Evolutionary conservation across 164 flowering plant genomes (phyloP).

Genomic region (Vitis cinerea): DNA sequence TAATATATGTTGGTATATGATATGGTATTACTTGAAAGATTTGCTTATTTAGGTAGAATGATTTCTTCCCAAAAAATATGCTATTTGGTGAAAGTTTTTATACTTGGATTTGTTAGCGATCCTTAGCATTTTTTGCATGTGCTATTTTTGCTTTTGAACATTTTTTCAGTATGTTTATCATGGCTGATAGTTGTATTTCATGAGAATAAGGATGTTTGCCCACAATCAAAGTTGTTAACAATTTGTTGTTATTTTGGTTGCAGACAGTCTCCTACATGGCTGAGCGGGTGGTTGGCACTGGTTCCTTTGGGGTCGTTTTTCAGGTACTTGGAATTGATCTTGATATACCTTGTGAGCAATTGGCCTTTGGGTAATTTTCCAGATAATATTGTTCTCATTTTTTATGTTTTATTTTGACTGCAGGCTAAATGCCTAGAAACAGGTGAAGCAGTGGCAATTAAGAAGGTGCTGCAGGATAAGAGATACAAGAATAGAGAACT

Average conservation of each 20-base stretch:
- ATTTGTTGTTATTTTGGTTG: neutral
- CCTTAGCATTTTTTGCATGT: no score
- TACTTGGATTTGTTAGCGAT: no score
- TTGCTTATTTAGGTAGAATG: no score
- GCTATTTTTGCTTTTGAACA: no score
- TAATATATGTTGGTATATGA: no score
- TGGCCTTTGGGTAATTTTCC: neutral
- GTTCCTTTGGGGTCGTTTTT: slow-evolving; percentile 99
- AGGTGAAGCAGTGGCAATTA: slow-evolving; percentile 89
- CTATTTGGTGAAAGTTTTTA: no score
- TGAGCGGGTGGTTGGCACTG: slow-evolving; percentile 97
- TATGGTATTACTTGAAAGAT: no score
- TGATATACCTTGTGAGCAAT: neutral
- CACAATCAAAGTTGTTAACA: neutral
- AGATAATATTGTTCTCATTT: slow-evolving; percentile 1
- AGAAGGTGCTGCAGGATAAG: slow-evolving; percentile 96
- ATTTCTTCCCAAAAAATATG: no score
- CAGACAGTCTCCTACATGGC: slow-evolving; percentile 96
- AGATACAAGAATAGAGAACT: slow-evolving; percentile 99
- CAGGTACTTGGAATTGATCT: slow-evolving; percentile 54
- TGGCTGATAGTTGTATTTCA: no score
- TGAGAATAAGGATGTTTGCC: neutral
- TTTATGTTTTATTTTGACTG: slow-evolving; percentile 1
- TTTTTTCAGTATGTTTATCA: no score
- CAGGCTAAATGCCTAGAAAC: slow-evolving; percentile 96